A percentile compares a stretch with the other conserved stretches of the same genome.
Conservation (phyloP, 2,329 filamentous ascomycete genomes). For the Mycogone perniciosa region DNA sequence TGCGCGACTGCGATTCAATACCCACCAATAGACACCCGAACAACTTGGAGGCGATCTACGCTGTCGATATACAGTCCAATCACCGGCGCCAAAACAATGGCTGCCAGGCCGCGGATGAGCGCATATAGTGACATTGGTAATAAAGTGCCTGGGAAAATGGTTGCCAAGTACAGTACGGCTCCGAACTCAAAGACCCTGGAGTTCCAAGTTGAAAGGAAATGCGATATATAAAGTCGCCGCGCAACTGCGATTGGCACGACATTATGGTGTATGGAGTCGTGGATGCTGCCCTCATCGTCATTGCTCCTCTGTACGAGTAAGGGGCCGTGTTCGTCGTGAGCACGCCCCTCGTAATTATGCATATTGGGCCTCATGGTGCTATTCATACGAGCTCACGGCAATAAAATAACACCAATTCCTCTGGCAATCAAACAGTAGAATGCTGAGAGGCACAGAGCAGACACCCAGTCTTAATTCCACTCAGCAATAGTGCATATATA, state of each 20-base stretch:
- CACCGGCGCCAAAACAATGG: constrained; percentile 51
- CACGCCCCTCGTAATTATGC: too few species aligned
- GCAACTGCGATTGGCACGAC: constrained; percentile 8
- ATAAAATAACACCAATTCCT: too few species aligned
- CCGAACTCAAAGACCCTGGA: constrained; percentile 59
- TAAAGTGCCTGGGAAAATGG: constrained; percentile 52
- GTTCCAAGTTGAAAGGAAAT: constrained; percentile 59
- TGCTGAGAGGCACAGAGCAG: too few species aligned
- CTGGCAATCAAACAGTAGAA: too few species aligned
- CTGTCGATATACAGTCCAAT: constrained; percentile 56
- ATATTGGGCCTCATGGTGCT: too few species aligned
- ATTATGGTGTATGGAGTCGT: too few species aligned
- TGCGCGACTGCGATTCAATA: neutral
- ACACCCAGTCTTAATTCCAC: too few species aligned
- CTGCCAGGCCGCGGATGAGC: constrained; percentile 50
- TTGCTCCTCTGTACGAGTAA: too few species aligned
- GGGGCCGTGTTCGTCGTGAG: too few species aligned
- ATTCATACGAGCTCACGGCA: too few species aligned
- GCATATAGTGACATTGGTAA: constrained; percentile 65
- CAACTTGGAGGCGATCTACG: constrained; percentile 42
- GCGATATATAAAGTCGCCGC: constrained; percentile 47
- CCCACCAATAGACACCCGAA: constrained; percentile 43
- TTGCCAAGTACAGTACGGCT: constrained; percentile 51
- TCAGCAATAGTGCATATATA: too few species aligned
- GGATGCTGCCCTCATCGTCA: too few species aligned